Evolutionary conservation across 2,329 filamentous ascomycete genomes (phyloP), one percentile per base, ranked within the genome.

Genomic region (Exserohilum turcica): DNA sequence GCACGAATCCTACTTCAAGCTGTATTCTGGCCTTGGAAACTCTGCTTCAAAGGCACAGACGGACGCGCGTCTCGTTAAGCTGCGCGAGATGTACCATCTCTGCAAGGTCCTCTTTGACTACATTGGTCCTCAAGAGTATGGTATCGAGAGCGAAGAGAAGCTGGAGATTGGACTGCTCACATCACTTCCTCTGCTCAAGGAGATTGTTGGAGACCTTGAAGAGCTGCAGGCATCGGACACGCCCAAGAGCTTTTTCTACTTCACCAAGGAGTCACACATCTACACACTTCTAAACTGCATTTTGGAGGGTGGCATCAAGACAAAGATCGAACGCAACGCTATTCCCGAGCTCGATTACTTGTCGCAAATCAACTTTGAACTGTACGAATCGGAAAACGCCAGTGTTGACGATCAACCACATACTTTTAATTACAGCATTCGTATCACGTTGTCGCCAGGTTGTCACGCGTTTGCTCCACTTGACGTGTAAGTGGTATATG

Each of bases 201-300:
- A 99, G 76, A 97, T 99, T 65, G 94, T 99, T 6, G 89, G 92
- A 69, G 93, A 99, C 67, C 82, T 99, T 2, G 95, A 99, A 77
- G 92, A 97, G 76, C 91, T 97, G 75, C 94, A 99, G 76, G 93
- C 94, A 3, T 95, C 91, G 0, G 88, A 93, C 47, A 90, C 95
- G 62, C 92, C 92, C 38, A 97, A 97, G 72, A 93, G 89, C 1
- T 97, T 97, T 80, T 91, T 97, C 77, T 99, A 99, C 78, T 99
- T 99, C 76, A 99, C 94, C 59, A 99, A 99, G 76, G 94, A 99
- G 76, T 96, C 91, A 0, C 94, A 99, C 74, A 97, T 99, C 59
- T 99, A 99, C 78, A 99, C 94, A 5, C 83, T 99, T 5, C 84
- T 99, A 53, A 99, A 99, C 75, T 97, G 93, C 74, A 97, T 99